A percentile compares a stretch with the other conserved stretches of the same genome.
Evolutionary conservation across 2,329 filamentous ascomycete genomes (phyloP).

Genomic region (Fusarium solani-melongenae): DNA sequence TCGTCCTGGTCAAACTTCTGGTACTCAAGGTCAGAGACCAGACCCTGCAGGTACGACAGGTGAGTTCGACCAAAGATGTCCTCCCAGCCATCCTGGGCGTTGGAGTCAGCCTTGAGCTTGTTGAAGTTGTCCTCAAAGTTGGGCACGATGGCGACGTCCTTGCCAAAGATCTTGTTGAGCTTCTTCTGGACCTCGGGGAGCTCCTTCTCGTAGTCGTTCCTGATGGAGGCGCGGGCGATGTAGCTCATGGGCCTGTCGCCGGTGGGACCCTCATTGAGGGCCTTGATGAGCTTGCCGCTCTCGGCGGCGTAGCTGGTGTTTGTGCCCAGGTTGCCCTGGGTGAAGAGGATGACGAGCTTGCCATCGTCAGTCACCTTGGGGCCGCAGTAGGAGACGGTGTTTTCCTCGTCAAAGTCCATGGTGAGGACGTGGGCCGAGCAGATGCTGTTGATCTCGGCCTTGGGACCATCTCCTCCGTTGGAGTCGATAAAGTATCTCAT

Average conservation of each 20-base stretch:
- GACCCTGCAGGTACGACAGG: conserved; percentile 56
- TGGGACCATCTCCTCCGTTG: conserved; percentile 51
- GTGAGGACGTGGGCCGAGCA: conserved; percentile 56
- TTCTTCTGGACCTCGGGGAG: conserved; percentile 52
- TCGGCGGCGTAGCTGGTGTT: conserved; percentile 57
- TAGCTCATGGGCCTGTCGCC: conserved; percentile 52
- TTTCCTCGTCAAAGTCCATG: conserved; percentile 58
- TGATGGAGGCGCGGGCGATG: conserved; percentile 55
- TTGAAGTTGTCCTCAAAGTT: conserved; percentile 59
- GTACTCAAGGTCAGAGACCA: conserved; percentile 54
- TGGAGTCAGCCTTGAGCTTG: conserved; percentile 50
- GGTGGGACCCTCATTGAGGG: conserved; percentile 58
- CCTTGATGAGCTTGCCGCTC: conserved; percentile 51
- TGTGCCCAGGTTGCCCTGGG: conserved; percentile 53
- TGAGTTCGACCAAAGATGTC: conserved; percentile 54
- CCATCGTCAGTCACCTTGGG: conserved; percentile 55
- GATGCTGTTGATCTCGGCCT: conserved; percentile 61
- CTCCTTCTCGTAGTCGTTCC: conserved; percentile 55
- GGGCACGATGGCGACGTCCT: conserved; percentile 58
- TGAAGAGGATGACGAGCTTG: conserved; percentile 61
- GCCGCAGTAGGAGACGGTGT: conserved; percentile 58
- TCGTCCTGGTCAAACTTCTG: conserved; percentile 62
- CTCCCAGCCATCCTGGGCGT: conserved; percentile 54
- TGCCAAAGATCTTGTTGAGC: conserved; percentile 53
- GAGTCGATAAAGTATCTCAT: conserved; percentile 52